A percentile compares a stretch with the other conserved stretches of the same genome.
phyloP scores from a whole-genome alignment of 805 yeast species.

The Saccharomyces kudriavzevii region DNA sequence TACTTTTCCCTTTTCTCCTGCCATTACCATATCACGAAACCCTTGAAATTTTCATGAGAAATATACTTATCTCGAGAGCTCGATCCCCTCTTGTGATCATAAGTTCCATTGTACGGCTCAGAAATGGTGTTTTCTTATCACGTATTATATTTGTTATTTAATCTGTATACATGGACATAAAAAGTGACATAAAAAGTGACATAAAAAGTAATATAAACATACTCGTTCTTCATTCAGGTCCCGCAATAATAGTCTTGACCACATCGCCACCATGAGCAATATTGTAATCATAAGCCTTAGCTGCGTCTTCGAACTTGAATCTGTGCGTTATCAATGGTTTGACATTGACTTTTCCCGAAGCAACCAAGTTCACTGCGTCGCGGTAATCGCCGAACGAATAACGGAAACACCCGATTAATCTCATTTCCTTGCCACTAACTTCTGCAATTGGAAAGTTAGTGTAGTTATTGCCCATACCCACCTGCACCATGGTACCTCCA shows the following conservation, averaged over 20 bases:
- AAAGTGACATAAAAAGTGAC: no score
- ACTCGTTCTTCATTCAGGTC: conserved; percentile 38
- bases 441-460: conserved; percentile 69
- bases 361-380: conserved; percentile 60
- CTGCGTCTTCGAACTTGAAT: conserved; percentile 62
- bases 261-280: conserved; percentile 55
- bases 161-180: no score
- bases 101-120: no score
- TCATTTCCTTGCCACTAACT: conserved; percentile 59
- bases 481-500: conserved; percentile 74
- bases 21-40: no score
- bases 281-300: conserved; percentile 60
- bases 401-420: conserved; percentile 70
- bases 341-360: conserved; percentile 56
- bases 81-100: no score
- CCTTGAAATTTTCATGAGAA: no score
- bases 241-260: conserved; percentile 74
- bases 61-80: no score
- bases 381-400: conserved; percentile 72
- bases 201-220: no score
- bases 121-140: no score
- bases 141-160: no score
- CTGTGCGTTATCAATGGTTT: conserved; percentile 67
- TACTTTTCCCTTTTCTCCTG: no score
- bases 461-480: conserved; percentile 71